Evolutionary conservation across 1,284 basidiomycete species (phyloP).

Genomic region (Volvariella surrecta): DNA sequence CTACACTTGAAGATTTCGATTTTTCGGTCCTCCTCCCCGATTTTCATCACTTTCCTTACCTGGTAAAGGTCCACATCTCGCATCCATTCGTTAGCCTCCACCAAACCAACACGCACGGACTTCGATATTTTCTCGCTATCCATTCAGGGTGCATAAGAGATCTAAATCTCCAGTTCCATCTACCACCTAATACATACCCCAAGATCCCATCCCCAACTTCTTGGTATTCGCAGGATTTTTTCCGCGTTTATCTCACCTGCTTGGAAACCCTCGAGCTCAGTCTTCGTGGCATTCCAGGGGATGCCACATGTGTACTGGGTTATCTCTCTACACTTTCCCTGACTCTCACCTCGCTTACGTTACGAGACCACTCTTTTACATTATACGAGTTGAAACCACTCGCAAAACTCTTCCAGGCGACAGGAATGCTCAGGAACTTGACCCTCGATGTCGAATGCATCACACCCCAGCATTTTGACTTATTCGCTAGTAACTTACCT

Average conservation of each 20-base stretch:
- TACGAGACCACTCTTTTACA: neutral
- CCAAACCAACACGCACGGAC: neutral
- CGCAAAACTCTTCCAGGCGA: neutral
- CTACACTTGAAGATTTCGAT: neutral
- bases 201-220: neutral
- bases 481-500: neutral
- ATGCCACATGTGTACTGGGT: neutral
- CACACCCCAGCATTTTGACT: neutral
- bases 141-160: neutral
- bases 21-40: neutral
- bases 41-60: neutral
- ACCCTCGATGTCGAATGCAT: neutral
- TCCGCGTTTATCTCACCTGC: neutral
- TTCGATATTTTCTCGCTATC: neutral
- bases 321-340: neutral
- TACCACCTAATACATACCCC: neutral
- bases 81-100: slow-evolving; percentile 1
- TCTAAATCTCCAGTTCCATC: neutral
- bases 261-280: neutral
- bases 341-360: neutral
- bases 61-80: neutral
- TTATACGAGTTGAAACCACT: neutral
- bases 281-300: neutral
- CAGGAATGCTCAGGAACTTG: neutral
- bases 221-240: neutral